Percentiles rank a stretch among this genome's conserved stretches.
Conservation (phyloP, 805 yeast species). For the Suhomyces emberorum region DNA sequence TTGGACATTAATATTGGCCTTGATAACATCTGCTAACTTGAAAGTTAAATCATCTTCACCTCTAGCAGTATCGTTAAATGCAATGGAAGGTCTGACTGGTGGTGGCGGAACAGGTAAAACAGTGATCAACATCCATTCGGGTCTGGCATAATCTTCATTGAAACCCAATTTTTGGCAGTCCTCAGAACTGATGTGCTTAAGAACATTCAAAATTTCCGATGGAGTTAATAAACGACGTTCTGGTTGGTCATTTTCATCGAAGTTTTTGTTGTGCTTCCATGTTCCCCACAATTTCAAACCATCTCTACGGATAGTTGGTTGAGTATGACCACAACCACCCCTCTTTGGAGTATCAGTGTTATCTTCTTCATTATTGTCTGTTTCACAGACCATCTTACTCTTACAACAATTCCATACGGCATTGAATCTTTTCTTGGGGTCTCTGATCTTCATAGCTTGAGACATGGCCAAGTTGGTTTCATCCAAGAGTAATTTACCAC, state of each 20-base stretch:
- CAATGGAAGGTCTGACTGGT: conserved; percentile 97
- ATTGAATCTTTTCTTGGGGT: conserved; percentile 92
- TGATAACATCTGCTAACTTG: conserved; percentile 92
- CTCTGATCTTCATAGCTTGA: conserved; percentile 82
- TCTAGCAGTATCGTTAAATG: conserved; percentile 95
- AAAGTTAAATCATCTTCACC: conserved; percentile 99
- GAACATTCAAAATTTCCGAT: conserved; percentile 83
- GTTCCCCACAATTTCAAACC: conserved; percentile 96
- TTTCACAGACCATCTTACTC: conserved; percentile 92
- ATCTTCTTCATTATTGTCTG: conserved; percentile 69
- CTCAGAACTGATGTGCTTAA: conserved; percentile 83
- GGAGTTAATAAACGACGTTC: conserved; percentile 88
- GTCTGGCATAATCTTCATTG: conserved; percentile 94
- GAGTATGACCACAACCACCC: conserved; percentile 98
- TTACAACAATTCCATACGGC: conserved; percentile 95
- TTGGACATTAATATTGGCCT: conserved; percentile 96
- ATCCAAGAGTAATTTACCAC: conserved; percentile 90
- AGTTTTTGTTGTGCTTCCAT: conserved; percentile 87
- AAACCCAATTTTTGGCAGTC: conserved; percentile 84
- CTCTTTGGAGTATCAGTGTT: conserved; percentile 52
- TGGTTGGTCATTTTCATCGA: conserved; percentile 84
- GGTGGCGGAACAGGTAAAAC: conserved; percentile 99
- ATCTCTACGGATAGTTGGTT: conserved; percentile 93
- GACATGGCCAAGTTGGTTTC: conserved; percentile 81
- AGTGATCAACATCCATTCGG: conserved; percentile 96